Percentiles rank a stretch among this genome's conserved stretches.
Evolutionary conservation across 768 basidiomycete genomes (phyloP).

Genomic region (Panaeolus cyanescens): DNA sequence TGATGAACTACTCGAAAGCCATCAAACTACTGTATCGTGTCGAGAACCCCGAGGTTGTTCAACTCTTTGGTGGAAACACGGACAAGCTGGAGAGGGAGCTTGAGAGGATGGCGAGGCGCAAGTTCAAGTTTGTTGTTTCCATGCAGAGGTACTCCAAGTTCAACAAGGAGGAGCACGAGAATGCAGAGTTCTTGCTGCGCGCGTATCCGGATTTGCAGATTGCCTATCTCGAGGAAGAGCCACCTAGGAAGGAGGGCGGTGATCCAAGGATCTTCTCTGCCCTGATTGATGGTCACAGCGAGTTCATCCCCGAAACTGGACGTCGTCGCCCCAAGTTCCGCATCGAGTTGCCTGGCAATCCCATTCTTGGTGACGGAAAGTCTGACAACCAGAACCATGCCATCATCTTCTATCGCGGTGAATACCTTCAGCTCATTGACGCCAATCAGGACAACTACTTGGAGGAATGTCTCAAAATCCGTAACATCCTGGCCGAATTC

Average conservation of each 20-base stretch:
- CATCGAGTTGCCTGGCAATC: slow-evolving; percentile 97
- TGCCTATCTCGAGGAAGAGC: slow-evolving; percentile 97
- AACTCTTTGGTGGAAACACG: slow-evolving; percentile 95
- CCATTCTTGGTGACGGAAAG: slow-evolving; percentile 98
- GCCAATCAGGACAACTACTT: slow-evolving; percentile 99
- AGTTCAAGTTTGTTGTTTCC: slow-evolving; percentile 99
- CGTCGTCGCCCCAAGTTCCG: slow-evolving; percentile 95
- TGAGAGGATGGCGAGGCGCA: slow-evolving; percentile 95
- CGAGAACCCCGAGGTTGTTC: slow-evolving; percentile 98
- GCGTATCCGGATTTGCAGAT: slow-evolving; percentile 99
- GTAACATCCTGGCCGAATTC: slow-evolving; percentile 97
- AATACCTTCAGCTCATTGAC: slow-evolving; percentile 98
- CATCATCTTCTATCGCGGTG: slow-evolving; percentile 98
- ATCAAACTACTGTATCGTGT: slow-evolving; percentile 99
- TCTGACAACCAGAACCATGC: slow-evolving; percentile 99
- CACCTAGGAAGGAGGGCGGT: slow-evolving; percentile 90
- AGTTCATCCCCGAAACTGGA: slow-evolving; percentile 88
- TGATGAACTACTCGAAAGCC: slow-evolving; percentile 99
- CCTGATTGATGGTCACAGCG: slow-evolving; percentile 97
- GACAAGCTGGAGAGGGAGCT: slow-evolving; percentile 95
- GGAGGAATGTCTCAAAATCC: slow-evolving; percentile 98
- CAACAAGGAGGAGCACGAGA: slow-evolving; percentile 99
- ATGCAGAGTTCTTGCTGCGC: slow-evolving; percentile 95
- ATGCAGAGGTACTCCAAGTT: slow-evolving; percentile 99
- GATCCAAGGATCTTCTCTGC: slow-evolving; percentile 95